phyloP scores from a whole-genome alignment of 75 land plant species.

The Sequoiadendron giganteum region DNA sequence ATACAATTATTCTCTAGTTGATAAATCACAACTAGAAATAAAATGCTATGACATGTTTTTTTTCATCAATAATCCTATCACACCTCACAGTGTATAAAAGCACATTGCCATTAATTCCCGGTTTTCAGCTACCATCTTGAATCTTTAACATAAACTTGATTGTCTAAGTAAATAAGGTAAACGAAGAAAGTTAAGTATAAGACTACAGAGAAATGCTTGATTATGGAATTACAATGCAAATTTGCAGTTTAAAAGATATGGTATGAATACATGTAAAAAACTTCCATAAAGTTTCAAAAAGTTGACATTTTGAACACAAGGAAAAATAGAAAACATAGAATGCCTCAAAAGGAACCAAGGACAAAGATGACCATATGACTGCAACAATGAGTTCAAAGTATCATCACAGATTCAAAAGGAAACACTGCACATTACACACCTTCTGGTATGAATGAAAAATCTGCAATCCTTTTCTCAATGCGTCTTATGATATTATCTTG shows the following conservation, averaged over 20 bases:
- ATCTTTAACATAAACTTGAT: background rate
- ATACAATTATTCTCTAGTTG: background rate
- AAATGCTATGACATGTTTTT: background rate
- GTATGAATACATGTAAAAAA: background rate
- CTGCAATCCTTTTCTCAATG: slow-evolving; percentile 46
- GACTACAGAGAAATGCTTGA: background rate
- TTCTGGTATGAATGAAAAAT: slow-evolving; percentile 33
- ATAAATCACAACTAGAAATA: background rate
- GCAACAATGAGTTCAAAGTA: background rate
- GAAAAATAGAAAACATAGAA: background rate
- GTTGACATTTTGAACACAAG: background rate
- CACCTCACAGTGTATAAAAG: background rate
- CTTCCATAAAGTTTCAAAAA: background rate
- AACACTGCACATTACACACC: slow-evolving; percentile 19
- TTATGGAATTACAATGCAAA: background rate
- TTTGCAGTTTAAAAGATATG: background rate
- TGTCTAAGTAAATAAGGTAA: background rate
- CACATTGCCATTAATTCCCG: background rate
- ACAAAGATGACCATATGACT: slow-evolving; percentile 1
- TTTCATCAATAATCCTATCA: background rate
- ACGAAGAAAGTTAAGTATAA: background rate
- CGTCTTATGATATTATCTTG: slow-evolving; percentile 32
- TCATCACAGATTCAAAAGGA: background rate
- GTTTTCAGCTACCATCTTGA: background rate
- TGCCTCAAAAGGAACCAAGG: background rate